Evolutionary conservation across 75 land plant species (phyloP).

Genomic region (Picea sitchensis): DNA sequence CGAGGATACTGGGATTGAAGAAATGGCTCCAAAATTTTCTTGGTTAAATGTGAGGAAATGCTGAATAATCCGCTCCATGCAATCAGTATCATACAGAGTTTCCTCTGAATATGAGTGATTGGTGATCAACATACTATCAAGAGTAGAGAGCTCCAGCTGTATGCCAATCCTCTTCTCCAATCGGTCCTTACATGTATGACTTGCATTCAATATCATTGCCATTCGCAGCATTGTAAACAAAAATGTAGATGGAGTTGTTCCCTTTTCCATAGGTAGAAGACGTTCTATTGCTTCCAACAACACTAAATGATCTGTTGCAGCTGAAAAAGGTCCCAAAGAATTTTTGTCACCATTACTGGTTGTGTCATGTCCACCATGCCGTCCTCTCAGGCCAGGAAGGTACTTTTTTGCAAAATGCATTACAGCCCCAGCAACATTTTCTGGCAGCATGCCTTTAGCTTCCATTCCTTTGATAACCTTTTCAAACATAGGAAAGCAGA

Average conservation of each 20-base stretch:
- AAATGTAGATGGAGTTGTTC: constrained; percentile 30
- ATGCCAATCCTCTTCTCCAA: constrained; percentile 61
- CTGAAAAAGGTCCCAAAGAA: constrained; percentile 7
- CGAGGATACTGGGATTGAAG: constrained; percentile 16
- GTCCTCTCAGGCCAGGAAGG: constrained; percentile 61
- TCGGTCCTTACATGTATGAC: constrained; percentile 34
- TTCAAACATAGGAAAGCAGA: constrained; percentile 53
- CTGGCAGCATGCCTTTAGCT: constrained; percentile 28
- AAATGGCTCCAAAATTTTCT: not conserved
- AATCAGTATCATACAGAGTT: constrained; percentile 58
- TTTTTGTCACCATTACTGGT: not conserved
- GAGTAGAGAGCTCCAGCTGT: constrained; percentile 55
- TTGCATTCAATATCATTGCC: constrained; percentile 54
- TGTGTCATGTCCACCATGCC: constrained; percentile 24
- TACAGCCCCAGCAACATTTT: constrained; percentile 61
- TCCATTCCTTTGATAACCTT: constrained; percentile 56
- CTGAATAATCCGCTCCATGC: constrained; percentile 51
- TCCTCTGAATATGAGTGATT: constrained; percentile 46
- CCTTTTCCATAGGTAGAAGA: constrained; percentile 51
- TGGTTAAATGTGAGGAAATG: constrained; percentile 32
- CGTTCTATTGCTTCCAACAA: constrained; percentile 62
- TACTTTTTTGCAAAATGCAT: constrained; percentile 53
- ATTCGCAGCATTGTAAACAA: constrained; percentile 53
- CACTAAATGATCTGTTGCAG: constrained; percentile 24
- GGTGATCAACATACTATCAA: constrained; percentile 59